A percentile compares a stretch with the other conserved stretches of the same genome.
Conservation (phyloP, 495 filamentous ascomycete species). For the Xylaria curta region DNA sequence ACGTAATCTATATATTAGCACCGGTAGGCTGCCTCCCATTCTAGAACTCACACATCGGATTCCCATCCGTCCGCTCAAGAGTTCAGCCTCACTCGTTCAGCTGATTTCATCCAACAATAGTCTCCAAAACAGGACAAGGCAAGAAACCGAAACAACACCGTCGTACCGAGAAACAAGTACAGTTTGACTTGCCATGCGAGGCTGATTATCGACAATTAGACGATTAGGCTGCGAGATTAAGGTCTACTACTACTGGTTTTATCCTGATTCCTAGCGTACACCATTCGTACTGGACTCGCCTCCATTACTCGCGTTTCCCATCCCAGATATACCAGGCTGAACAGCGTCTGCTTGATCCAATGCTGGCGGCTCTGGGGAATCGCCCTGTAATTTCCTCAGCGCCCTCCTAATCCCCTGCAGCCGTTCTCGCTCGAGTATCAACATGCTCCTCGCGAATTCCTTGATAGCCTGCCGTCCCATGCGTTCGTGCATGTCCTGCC, state of each 20-base stretch:
- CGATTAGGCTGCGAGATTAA: background rate
- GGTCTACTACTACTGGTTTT: slow-evolving; percentile 6
- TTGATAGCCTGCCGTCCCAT: slow-evolving; percentile 75
- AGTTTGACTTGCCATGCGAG: background rate
- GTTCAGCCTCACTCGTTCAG: too few species aligned
- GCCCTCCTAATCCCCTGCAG: slow-evolving; percentile 83
- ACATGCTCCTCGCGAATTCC: slow-evolving; percentile 75
- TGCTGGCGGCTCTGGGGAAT: background rate
- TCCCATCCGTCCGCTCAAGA: background rate
- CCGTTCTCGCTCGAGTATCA: slow-evolving; percentile 78
- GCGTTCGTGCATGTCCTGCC: slow-evolving; percentile 85
- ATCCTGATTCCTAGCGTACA: slow-evolving; percentile 15
- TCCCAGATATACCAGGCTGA: background rate
- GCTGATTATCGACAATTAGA: slow-evolving; percentile 5
- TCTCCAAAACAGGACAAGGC: background rate
- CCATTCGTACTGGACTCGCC: slow-evolving; percentile 33
- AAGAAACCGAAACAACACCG: background rate
- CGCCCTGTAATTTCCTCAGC: slow-evolving; percentile 58
- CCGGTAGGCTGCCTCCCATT: slow-evolving; percentile 13
- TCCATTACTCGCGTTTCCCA: slow-evolving; percentile 27
- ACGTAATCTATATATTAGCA: background rate
- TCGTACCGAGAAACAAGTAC: background rate
- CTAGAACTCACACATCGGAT: background rate
- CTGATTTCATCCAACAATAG: background rate
- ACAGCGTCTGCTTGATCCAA: background rate